Base-by-base conservation (phyloP, 306 rosid species). In the Cotoneaster glaucophyllus region DNA sequence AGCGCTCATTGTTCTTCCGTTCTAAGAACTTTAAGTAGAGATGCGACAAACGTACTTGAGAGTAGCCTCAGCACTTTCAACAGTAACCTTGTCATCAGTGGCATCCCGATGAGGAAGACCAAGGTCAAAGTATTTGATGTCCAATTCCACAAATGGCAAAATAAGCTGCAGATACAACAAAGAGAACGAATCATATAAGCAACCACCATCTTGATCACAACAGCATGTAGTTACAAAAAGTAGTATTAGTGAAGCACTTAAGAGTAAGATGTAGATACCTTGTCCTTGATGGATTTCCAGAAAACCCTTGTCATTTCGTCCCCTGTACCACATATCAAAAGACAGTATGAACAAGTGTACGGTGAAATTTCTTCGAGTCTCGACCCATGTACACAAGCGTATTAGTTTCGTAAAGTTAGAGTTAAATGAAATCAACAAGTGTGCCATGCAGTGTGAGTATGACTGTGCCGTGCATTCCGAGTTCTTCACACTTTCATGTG, bases 31-130 rank as follows among this genome's bases (percentile, higher is more conserved):
- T 59, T 18, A 67, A n/a, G 37, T 15, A 59, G 65, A 73, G 56
- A 74, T 64, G 59, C n/a, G 28, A 32, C 13, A 44, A 24, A 85
- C 96, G 50, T 89, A 96, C 99, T 96, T 96, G 11, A 96, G 86
- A 77, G 99, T 96, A 79, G 99, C 99, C 84, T 96, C 97, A 14
- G 99, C 98, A 86, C 99, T 96, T 85, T 96, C 97, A 64, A 88
- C 71, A 13, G 99, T 96, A 74, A 96, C 99, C 87, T 89, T 92
- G 74, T 96, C 99, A 79, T 87, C 90, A 19, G 99, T 96, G 72
- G 86, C 86, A 77, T 96, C 99, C 69, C 99, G 99, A 81, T 92
- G 67, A 69, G 92, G 86, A 89, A 96, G 99, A 72, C 98, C 99
- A 7, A 96, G 86, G 84, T 96, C 99, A 84, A 80, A 95, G 84